Percentiles rank a stretch among this genome's conserved stretches.
Evolutionary conservation across 176 grass and related monocot genomes (phyloP).

Genomic region (Neostapfia colusana): DNA sequence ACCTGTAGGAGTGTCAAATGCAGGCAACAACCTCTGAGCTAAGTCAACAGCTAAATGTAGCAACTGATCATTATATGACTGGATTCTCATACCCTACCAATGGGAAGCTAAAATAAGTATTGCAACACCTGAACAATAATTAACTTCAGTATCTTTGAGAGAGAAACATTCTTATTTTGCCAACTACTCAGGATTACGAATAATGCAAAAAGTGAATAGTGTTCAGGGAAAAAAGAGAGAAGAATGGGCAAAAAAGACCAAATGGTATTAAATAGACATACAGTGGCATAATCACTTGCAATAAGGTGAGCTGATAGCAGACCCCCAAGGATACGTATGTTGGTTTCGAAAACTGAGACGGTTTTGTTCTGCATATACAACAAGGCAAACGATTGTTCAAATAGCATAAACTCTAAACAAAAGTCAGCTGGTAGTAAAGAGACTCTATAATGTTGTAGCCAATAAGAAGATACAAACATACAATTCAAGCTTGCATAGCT

Average conservation of each 20-base stretch:
- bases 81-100: slow-evolving; percentile 86
- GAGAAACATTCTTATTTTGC: background rate
- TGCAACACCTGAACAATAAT: slow-evolving; percentile 10
- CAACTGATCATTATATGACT: slow-evolving; percentile 82
- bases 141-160: background rate
- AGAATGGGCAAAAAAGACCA: background rate
- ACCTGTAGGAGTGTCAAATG: slow-evolving; percentile 99
- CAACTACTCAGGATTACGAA: background rate
- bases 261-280: slow-evolving; percentile 38
- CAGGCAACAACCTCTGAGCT: slow-evolving; percentile 78
- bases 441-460: slow-evolving; percentile 6
- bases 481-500: slow-evolving; percentile 13
- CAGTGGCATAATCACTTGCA: slow-evolving; percentile 92
- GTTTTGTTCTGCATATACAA: slow-evolving; percentile 78
- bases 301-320: slow-evolving; percentile 89
- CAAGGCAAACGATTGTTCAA: slow-evolving; percentile 28
- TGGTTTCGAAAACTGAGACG: slow-evolving; percentile 97
- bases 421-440: slow-evolving; percentile 25
- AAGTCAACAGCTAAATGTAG: slow-evolving; percentile 92
- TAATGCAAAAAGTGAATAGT: background rate
- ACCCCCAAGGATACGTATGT: slow-evolving; percentile 90
- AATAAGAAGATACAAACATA: background rate
- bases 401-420: slow-evolving; percentile 20
- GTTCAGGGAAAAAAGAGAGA: slow-evolving; percentile 19
- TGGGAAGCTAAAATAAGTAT: slow-evolving; percentile 22